Conservation (phyloP, 176 grass and related monocot genomes). For the Cenchrus fungigraminus region DNA sequence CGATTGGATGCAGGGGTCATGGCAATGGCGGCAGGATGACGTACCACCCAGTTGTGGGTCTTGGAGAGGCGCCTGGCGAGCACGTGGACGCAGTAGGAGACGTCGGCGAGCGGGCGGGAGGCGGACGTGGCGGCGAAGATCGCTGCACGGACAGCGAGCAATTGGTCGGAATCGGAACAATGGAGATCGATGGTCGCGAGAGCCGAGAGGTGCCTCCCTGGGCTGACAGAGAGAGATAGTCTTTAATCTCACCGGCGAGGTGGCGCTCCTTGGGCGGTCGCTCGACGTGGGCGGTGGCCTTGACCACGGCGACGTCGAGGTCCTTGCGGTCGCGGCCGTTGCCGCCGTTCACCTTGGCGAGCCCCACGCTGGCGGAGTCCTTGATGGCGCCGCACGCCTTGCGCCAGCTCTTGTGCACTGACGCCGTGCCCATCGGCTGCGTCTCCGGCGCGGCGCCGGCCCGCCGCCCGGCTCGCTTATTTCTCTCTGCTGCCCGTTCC, state of each 20-base stretch:
- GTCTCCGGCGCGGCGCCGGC: background rate
- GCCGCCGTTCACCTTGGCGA: slow-evolving; percentile 74
- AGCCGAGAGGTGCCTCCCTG: background rate
- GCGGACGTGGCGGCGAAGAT: slow-evolving; percentile 68
- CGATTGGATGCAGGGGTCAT: background rate
- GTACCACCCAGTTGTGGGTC: slow-evolving; percentile 93
- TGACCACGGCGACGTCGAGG: slow-evolving; percentile 91
- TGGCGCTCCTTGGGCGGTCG: slow-evolving; percentile 91
- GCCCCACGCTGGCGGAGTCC: slow-evolving; percentile 85
- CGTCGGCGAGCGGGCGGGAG: slow-evolving; percentile 65
- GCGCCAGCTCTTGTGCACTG: slow-evolving; percentile 77
- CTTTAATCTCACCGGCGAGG: slow-evolving; percentile 73
- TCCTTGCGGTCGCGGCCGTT: slow-evolving; percentile 47
- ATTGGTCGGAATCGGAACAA: background rate
- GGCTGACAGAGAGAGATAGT: no score
- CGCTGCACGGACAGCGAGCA: slow-evolving; percentile 29
- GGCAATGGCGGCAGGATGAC: background rate
- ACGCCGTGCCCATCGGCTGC: slow-evolving; percentile 21
- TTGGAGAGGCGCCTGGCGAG: slow-evolving; percentile 79
- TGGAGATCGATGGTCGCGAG: background rate
- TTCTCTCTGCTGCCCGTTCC: background rate
- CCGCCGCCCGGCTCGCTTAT: background rate
- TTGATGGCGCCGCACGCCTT: slow-evolving; percentile 95
- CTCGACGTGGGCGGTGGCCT: slow-evolving; percentile 92
- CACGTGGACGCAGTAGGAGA: slow-evolving; percentile 81